Base-by-base conservation (phyloP, 345 rosid species). In the Brassica cretica region DNA sequence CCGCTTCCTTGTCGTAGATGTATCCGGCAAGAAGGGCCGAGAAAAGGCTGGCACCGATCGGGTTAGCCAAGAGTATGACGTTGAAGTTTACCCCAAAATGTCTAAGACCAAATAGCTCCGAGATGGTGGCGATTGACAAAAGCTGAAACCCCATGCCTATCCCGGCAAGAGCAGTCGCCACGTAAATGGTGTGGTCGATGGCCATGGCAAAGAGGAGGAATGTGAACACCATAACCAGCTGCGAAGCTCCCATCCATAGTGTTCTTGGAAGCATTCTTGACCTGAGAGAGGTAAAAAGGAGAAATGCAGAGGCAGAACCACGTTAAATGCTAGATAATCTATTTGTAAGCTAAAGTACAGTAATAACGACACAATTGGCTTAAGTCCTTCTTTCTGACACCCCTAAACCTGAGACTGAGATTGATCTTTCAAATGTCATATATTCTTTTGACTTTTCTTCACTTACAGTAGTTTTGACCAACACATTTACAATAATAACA, bases 21-120 rank as follows among this genome's bases (percentile, higher is more conserved):
- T 86, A 78, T 49, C 97, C 98, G 0, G 98, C 99, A 8, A 96
- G 93, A 49, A 80, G 39, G 66, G 88, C 92, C 0, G 99, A 96
- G 90, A 96, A 90, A 66, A 93, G 84, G 37, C 90, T 76, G 11
- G 99, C 99, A 24, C 98, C 99, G 3, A 87, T 32, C 0, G 97
- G 98, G 82, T 93, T 96, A 30, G 97, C 99, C 24, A 96, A 73
- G 81, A 63, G 79, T 78, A 96, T 71, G 79, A 90, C 88, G 83
- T 89, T 89, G 84, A 90, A 96, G 68, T 93, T 93, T 32, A 95
- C 67, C 46, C 99, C 98, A 53, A 91, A 93, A 77, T 93, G 86
- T 76, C 87, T 87, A 80, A 96, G 83, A 53, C 98, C 99, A 21
- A 93, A 96, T 66, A 96, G 96, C 83, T 96, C 98, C 0, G 99